Conservation (phyloP, 805 yeast species). For the Metschnikowia borealis region DNA sequence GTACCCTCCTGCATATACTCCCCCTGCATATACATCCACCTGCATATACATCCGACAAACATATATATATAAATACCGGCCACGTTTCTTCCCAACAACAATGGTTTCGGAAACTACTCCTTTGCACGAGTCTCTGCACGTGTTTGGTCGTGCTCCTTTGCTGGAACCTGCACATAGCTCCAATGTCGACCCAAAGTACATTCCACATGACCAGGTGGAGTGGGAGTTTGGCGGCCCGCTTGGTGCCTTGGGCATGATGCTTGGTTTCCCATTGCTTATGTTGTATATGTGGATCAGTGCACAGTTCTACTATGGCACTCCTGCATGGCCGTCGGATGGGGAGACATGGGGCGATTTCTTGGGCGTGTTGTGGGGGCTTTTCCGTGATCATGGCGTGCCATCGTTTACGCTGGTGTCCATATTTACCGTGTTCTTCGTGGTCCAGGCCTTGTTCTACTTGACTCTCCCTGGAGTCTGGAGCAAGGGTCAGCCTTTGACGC, state of each 20-base stretch:
- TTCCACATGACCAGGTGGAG: constrained; percentile 50
- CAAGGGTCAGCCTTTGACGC: constrained; percentile 88
- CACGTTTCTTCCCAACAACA: neutral
- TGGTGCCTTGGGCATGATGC: constrained; percentile 89
- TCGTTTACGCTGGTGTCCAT: constrained; percentile 58
- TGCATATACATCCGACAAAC: too few species aligned
- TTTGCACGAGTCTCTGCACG: neutral
- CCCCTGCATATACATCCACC: too few species aligned
- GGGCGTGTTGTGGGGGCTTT: constrained; percentile 32
- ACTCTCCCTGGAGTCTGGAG: constrained; percentile 92
- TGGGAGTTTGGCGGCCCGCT: constrained; percentile 92
- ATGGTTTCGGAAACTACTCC: constrained; percentile 4
- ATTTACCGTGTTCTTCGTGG: constrained; percentile 63
- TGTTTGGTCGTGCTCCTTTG: too few species aligned
- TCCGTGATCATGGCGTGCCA: constrained; percentile 56
- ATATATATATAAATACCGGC: neutral
- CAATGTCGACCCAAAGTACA: constrained; percentile 23
- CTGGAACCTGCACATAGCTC: too few species aligned
- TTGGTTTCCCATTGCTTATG: constrained; percentile 91
- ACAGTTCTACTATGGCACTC: constrained; percentile 66
- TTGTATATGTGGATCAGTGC: constrained; percentile 95
- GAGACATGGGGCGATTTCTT: constrained; percentile 54
- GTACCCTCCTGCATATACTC: neutral
- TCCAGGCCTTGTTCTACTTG: constrained; percentile 73
- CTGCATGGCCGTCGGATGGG: constrained; percentile 62